Percentiles rank a stretch among this genome's conserved stretches.
Evolutionary conservation across 805 yeast genomes (phyloP).

Genomic region (Lachancea meyersii): DNA sequence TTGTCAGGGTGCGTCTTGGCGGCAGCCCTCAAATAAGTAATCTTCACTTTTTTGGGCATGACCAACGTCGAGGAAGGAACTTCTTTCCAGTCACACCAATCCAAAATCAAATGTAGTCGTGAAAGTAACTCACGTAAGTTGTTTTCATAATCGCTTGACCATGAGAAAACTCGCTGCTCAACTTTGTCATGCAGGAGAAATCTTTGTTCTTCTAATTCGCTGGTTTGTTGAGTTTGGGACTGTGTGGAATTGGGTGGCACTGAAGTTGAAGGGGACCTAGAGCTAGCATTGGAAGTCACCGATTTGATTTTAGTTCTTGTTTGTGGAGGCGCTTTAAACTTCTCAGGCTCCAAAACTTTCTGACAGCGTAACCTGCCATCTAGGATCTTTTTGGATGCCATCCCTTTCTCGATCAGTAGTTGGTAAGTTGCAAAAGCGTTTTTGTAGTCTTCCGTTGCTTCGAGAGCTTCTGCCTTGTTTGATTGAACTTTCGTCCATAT

Average conservation of each 20-base stretch:
- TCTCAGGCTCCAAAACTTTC: constrained; percentile 51
- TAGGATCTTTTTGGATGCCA: constrained; percentile 53
- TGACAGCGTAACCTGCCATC: constrained; percentile 81
- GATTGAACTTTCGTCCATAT: constrained; percentile 68
- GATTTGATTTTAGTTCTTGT: constrained; percentile 6
- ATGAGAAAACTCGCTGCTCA: constrained; percentile 44
- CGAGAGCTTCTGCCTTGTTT: constrained; percentile 78
- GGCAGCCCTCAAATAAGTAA: constrained; percentile 82
- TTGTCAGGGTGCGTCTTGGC: constrained; percentile 89
- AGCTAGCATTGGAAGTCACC: neutral
- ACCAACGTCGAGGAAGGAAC: constrained; percentile 71
- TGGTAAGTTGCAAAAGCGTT: constrained; percentile 60
- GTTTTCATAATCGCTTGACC: constrained; percentile 74
- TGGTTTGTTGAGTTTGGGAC: constrained; percentile 41
- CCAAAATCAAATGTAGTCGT: constrained; percentile 58
- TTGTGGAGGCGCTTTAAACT: constrained; percentile 19
- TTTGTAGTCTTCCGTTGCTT: constrained; percentile 63
- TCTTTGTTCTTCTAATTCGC: constrained; percentile 49
- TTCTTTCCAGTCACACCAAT: constrained; percentile 65
- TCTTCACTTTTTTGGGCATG: constrained; percentile 81
- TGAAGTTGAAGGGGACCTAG: neutral
- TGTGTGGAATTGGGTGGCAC: constrained; percentile 33
- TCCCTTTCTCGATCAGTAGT: constrained; percentile 60
- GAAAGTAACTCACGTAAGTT: constrained; percentile 74
- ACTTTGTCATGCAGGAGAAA: constrained; percentile 60